A percentile compares a stretch with the other conserved stretches of the same genome.
Evolutionary conservation across 352 stramenopile species (phyloP).

Genomic region (Phytophthora ramorum): DNA sequence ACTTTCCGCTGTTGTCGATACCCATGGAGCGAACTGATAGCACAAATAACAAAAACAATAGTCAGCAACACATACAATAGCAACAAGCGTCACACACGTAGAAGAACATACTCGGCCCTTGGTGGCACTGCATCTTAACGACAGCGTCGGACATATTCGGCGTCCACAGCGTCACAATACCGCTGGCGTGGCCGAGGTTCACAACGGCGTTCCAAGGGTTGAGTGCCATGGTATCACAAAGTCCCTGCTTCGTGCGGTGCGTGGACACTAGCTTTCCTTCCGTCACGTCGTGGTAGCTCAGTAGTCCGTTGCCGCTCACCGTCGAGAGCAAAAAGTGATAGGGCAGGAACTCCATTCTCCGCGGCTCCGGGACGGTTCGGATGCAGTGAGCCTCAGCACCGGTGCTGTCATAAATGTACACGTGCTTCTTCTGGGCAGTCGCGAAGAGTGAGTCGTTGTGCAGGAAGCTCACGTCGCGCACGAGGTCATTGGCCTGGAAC

Average conservation of each 20-base stretch:
- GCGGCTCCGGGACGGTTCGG: conserved; percentile 91
- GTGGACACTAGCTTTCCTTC: conserved; percentile 93
- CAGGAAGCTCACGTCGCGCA: conserved; percentile 96
- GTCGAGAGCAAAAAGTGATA: conserved; percentile 99
- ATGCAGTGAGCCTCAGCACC: conserved; percentile 98
- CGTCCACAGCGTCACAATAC: conserved; percentile 98
- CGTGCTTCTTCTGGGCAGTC: conserved; percentile 97
- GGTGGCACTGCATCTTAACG: conserved; percentile 98
- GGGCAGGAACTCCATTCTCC: conserved; percentile 96
- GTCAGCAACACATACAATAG: conserved; percentile 7
- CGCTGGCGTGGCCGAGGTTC: conserved; percentile 97
- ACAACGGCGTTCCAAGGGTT: conserved; percentile 98
- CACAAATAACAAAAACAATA: conserved; percentile 15
- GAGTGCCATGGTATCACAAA: conserved; percentile 93
- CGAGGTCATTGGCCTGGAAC: conserved; percentile 94
- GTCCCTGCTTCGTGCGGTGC: conserved; percentile 93
- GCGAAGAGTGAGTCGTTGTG: conserved; percentile 98
- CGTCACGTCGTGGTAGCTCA: conserved; percentile 98
- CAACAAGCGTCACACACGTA: neutral
- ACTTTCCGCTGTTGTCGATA: conserved; percentile 93
- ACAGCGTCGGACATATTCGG: conserved; percentile 94
- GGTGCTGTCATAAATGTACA: conserved; percentile 98
- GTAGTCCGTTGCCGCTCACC: conserved; percentile 88
- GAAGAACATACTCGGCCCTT: conserved; percentile 88
- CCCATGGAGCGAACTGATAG: conserved; percentile 88